A percentile compares a stretch with the other conserved stretches of the same genome.
Conservation (phyloP, 2,329 filamentous ascomycete species). For the Aspergillus sp. region DNA sequence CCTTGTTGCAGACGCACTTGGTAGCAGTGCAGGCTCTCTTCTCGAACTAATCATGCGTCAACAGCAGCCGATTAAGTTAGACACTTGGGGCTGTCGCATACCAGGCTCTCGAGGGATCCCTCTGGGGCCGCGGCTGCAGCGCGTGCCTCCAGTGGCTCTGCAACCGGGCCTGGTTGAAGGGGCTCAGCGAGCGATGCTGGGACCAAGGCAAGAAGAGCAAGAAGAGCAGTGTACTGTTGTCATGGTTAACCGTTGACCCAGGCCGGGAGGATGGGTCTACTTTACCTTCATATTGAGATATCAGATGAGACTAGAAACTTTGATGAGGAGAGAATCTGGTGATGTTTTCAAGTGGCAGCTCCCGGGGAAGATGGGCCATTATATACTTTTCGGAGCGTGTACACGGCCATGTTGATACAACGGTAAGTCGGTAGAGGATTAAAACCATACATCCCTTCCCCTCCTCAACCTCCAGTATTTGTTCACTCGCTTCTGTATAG, state of each 20-base stretch:
- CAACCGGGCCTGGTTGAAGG: background rate
- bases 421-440: no score
- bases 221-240: slow-evolving; percentile 6
- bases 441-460: no score
- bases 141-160: background rate
- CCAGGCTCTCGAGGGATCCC: background rate
- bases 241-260: background rate
- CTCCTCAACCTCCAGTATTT: no score
- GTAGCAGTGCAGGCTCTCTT: slow-evolving; percentile 15
- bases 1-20: slow-evolving; percentile 14
- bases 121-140: background rate
- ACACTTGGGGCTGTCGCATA: background rate
- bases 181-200: background rate
- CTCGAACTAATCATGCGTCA: slow-evolving; percentile 3
- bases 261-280: background rate
- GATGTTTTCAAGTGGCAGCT: no score
- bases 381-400: no score
- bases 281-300: background rate
- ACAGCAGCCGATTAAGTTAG: background rate
- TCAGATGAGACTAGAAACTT: background rate
- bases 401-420: no score
- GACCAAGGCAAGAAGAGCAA: slow-evolving; percentile 4
- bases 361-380: no score
- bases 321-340: no score
- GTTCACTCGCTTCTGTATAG: no score